Conservation (phyloP, 1,139 yeast genomes). For the Casaregolazyma suthepensis region DNA sequence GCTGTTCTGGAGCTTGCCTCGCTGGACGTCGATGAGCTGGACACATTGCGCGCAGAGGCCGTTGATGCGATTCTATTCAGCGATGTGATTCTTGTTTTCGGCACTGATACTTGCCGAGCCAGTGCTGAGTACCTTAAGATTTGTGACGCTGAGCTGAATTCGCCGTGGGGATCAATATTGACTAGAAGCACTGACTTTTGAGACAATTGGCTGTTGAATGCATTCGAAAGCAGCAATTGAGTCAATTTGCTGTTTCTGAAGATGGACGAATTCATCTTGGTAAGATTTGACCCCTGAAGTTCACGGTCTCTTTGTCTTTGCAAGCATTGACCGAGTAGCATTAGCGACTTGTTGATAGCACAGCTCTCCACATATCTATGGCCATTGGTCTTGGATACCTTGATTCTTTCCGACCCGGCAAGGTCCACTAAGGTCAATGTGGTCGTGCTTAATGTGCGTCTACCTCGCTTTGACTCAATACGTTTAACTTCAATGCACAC, state of each 20-base stretch:
- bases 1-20: conserved; percentile 1
- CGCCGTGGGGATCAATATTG: conserved; percentile 61
- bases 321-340: conserved; percentile 45
- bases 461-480: conserved; percentile 8
- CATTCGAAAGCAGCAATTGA: conserved; percentile 42
- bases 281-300: conserved; percentile 27
- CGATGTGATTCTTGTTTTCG: conserved; percentile 20
- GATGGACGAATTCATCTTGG: conserved; percentile 29
- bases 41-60: conserved; percentile 7
- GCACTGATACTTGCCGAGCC: conserved; percentile 28
- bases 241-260: conserved; percentile 44
- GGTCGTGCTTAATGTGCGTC: conserved; percentile 15
- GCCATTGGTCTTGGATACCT: conserved; percentile 40
- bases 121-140: conserved; percentile 39
- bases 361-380: conserved; percentile 41
- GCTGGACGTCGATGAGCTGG: neutral
- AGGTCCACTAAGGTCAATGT: conserved; percentile 42
- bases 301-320: conserved; percentile 31
- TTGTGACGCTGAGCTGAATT: conserved; percentile 51
- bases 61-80: conserved; percentile 14
- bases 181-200: conserved; percentile 36
- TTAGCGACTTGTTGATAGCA: conserved; percentile 40
- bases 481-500: conserved; percentile 32
- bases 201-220: conserved; percentile 34
- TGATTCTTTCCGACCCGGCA: conserved; percentile 47